Percentiles rank a stretch among this genome's conserved stretches.
Conservation (phyloP, 345 rosid species). For the Pelargonium nanum region DNA sequence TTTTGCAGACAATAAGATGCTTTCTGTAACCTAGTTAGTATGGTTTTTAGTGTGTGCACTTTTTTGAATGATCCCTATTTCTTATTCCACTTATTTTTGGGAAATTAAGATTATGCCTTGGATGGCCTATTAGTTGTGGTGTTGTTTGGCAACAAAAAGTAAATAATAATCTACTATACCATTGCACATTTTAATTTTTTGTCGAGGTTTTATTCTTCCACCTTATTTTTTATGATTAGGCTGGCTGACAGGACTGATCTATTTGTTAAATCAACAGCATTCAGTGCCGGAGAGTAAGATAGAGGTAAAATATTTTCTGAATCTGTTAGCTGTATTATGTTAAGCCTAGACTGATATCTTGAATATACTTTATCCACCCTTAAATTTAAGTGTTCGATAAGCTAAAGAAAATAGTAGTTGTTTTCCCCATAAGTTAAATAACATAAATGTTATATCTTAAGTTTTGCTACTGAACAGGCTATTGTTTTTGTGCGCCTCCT, state of each 20-base stretch:
- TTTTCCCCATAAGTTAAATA: no score
- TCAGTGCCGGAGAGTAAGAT: constrained; percentile 44
- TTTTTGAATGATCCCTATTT: background rate
- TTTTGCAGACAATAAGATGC: background rate
- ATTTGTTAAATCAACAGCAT: constrained; percentile 76
- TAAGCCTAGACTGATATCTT: no score
- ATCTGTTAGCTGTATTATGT: background rate
- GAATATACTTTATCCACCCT: no score
- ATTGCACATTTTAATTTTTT: constrained; percentile 4
- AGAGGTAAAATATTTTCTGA: constrained; percentile 56
- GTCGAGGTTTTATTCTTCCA: constrained; percentile 30
- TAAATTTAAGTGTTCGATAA: no score
- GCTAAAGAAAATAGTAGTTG: no score
- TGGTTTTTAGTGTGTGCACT: background rate
- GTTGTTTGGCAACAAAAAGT: background rate
- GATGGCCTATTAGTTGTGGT: background rate
- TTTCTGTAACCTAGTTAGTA: background rate
- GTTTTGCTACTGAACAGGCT: constrained; percentile 5
- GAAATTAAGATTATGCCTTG: background rate
- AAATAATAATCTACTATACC: no score
- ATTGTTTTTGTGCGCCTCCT: constrained; percentile 11
- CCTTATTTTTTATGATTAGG: constrained; percentile 44
- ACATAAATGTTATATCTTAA: no score
- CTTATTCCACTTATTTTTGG: background rate
- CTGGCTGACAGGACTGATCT: constrained; percentile 64